Conservation (phyloP, 306 rosid genomes). For the Dalbergia oliveri region DNA sequence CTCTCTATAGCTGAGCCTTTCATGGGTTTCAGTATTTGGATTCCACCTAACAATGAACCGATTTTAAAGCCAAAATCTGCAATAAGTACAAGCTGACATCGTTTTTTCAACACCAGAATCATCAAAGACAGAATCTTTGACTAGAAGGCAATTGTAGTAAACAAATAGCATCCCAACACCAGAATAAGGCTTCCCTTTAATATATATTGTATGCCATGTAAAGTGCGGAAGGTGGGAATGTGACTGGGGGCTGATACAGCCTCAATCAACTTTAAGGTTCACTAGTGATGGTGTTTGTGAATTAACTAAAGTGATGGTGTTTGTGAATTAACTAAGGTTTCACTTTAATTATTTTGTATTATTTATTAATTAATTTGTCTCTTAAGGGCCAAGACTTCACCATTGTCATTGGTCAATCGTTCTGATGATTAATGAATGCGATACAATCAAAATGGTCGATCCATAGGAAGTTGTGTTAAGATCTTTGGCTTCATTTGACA, state of each 20-base stretch:
- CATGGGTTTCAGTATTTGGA: slow-evolving; percentile 25
- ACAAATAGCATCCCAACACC: neutral
- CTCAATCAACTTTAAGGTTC: neutral
- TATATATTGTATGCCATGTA: neutral
- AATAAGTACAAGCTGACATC: slow-evolving; percentile 25
- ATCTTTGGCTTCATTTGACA: slow-evolving; percentile 35
- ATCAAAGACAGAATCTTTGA: slow-evolving; percentile 31
- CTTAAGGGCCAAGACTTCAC: slow-evolving; percentile 12
- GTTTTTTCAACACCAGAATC: slow-evolving; percentile 34
- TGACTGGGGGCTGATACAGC: neutral
- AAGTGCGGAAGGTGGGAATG: neutral
- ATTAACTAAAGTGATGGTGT: neutral
- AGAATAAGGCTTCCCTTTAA: neutral
- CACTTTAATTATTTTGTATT: neutral
- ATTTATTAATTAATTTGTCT: slow-evolving; percentile 14
- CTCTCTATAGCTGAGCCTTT: slow-evolving; percentile 19
- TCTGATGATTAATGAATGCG: slow-evolving; percentile 22
- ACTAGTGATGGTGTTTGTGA: neutral
- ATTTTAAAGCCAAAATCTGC: slow-evolving; percentile 8
- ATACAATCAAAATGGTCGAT: slow-evolving; percentile 13
- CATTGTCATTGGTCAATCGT: neutral
- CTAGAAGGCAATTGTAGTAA: neutral
- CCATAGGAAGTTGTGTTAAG: slow-evolving; percentile 4
- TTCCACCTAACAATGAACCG: slow-evolving; percentile 11
- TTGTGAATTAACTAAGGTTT: slow-evolving; percentile 5